Base-by-base conservation (phyloP, 225 moss, liverwort and hornwort genomes). In the Lunularia cruciata region DNA sequence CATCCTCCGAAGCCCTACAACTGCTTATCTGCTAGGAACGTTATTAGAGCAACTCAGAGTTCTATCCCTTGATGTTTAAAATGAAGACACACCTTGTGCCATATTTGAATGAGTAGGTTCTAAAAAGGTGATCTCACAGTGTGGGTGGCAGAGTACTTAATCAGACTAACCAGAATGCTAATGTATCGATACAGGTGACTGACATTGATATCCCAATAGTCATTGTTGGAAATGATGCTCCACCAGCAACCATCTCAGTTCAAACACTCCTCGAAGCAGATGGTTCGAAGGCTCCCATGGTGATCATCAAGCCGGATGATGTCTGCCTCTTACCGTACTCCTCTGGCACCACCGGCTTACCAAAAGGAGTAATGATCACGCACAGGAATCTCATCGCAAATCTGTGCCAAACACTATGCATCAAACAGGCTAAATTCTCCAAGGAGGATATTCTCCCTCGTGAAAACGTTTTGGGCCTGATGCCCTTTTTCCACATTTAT, bases 401-500 rank as follows among this genome's bases (percentile, higher is more conserved):
- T 65, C 65, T 91, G 36, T 85, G 70, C 55, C 96, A 93, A 54
- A 98, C 96, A 5, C 62, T 91, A 19, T 84, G 81, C n/a, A 81
- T 82, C 20, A 5, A 63, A 5, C 74, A 83, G 61, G 72, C 78
- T 0, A 68, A 45, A 3, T 76, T 72, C 34, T 84, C 78, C 2
- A 47, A 60, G 7, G 83, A 81, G 3, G 54, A 70, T 31, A 71
- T 84, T 35, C 71, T 78, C 0, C 30, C 37, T 2, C 76, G 73
- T 1, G 67, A 74, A 32, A 84, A 77, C 28, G 79, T 86, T 30
- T 84, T 96, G 0, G 96, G 96, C 5, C 90, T 96, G 71, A 92
- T 96, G 96, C 96, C 96, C 0, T 90, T 96, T 82, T 96, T 92
- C 63, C 96, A 96, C 48, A 96, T 96, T 66, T 96, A 96, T 8